phyloP scores from a whole-genome alignment of 1,284 basidiomycete genomes.

The Rhodotorula sp. region DNA sequence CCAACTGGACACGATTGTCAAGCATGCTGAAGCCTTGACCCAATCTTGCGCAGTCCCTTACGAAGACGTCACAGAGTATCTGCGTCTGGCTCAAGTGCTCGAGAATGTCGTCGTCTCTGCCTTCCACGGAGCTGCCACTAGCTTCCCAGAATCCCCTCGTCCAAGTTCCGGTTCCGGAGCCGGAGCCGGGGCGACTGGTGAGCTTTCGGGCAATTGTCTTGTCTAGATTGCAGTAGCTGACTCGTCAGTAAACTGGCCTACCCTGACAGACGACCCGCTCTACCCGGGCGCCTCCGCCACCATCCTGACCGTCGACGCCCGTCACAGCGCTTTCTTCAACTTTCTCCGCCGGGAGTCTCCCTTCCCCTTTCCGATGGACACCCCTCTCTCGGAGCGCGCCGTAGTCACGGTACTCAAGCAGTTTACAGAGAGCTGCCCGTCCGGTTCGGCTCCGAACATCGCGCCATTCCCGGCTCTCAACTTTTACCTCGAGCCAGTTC shows the following conservation, averaged over 20 bases:
- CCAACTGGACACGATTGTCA: too few relatives aligned
- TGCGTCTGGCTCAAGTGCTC: slow-evolving; percentile 57
- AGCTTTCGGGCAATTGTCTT: too few relatives aligned
- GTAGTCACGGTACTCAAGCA: slow-evolving; percentile 35
- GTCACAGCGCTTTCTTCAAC: slow-evolving; percentile 13
- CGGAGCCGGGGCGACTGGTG: too few relatives aligned
- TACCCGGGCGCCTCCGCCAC: slow-evolving; percentile 51
- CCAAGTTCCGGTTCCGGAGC: too few relatives aligned
- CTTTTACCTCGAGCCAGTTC: slow-evolving; percentile 43
- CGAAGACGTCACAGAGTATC: slow-evolving; percentile 58
- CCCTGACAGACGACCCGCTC: background rate
- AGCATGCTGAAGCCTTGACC: background rate
- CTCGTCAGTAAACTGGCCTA: background rate
- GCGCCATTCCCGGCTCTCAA: slow-evolving; percentile 54
- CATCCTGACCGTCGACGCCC: slow-evolving; percentile 50
- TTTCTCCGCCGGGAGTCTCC: slow-evolving; percentile 10
- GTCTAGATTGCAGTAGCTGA: too few relatives aligned
- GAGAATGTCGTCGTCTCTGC: slow-evolving; percentile 61
- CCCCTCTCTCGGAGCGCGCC: slow-evolving; percentile 33
- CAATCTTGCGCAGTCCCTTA: slow-evolving; percentile 51
- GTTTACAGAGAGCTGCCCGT: slow-evolving; percentile 57
- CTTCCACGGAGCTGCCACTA: slow-evolving; percentile 53
- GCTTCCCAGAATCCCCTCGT: background rate
- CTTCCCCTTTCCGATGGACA: slow-evolving; percentile 21
- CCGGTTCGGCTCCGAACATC: slow-evolving; percentile 50